Conservation (phyloP, 768 basidiomycete genomes). For the Clitopilus passeckerianus region DNA sequence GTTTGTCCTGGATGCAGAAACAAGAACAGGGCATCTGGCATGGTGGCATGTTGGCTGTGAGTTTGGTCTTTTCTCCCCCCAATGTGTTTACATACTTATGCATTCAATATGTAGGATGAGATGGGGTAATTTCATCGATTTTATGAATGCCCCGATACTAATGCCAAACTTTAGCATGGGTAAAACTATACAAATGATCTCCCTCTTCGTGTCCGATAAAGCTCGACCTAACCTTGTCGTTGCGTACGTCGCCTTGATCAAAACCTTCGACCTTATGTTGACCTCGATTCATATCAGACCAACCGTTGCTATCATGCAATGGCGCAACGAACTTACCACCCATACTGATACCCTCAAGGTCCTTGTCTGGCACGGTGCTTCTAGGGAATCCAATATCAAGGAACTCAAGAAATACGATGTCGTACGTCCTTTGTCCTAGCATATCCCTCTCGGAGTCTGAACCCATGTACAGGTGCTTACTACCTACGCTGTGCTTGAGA, state of each 20-base stretch:
- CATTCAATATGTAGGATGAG: conserved; percentile 55
- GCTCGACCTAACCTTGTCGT: conserved; percentile 86
- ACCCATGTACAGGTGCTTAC: conserved; percentile 25
- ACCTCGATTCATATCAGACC: conserved; percentile 26
- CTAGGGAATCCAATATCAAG: conserved; percentile 59
- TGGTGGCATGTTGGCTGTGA: conserved; percentile 89
- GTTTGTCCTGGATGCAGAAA: conserved; percentile 91
- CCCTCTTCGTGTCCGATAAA: conserved; percentile 76
- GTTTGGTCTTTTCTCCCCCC: conserved; percentile 18
- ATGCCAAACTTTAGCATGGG: conserved; percentile 58
- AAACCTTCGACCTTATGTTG: conserved; percentile 39
- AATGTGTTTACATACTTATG: background rate
- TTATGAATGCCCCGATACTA: background rate
- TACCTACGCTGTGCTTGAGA: conserved; percentile 17
- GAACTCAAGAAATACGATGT: conserved; percentile 86
- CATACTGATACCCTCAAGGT: conserved; percentile 85
- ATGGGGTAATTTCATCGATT: conserved; percentile 64
- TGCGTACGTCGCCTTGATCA: conserved; percentile 55
- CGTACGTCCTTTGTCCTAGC: conserved; percentile 33
- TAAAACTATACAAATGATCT: conserved; percentile 95
- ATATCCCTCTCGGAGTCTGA: too few species aligned
- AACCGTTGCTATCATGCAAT: conserved; percentile 66
- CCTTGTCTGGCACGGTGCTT: conserved; percentile 87
- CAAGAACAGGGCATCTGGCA: conserved; percentile 86
- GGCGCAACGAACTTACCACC: conserved; percentile 88